Evolutionary conservation across 2,329 filamentous ascomycete genomes (phyloP), one percentile per base, ranked within the genome.

Genomic region (Aureobasidium sp.): DNA sequence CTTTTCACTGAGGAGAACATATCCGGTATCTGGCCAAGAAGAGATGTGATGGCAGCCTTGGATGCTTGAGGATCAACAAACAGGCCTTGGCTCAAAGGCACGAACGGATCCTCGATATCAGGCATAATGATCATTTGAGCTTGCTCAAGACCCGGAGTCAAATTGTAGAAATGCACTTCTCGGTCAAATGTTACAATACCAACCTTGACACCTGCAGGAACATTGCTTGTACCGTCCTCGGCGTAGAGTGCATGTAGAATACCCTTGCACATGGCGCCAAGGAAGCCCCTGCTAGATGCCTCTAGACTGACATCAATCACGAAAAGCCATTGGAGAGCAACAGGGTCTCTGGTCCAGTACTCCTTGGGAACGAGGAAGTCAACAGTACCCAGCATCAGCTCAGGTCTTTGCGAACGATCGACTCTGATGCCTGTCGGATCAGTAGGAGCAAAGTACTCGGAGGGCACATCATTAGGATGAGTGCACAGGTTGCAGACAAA

Each of bases 41-140:
- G 82, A n/a, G 88, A 88, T 3, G 86, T 89, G 69, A 99, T 96
- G 69, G 95, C 86, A 27, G 85, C 79, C 80, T 88, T 93, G 49
- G 91, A 94, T 73, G 96, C 90, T 68, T 91, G 87, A 1, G 94
- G 91, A 73, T 99, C 93, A 17, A 97, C 93, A 73, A 97, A 97
- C 11, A 99, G 81, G 17, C 93, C 92, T 62, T 96, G 89, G 65
- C 89, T 91, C 19, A 99, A 80, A 2, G 94, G 92, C 17, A 97
- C 86, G 72, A 99, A 99, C 0, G 94, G 94, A 67, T 99, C 94
- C 69, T 97, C 92, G 53, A 99, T 83, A 71, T 99, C 94, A 3
- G 94, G 90, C 90, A 99, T 96, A 56, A 99, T 92, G 80, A 99
- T 85, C 91, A 99, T 97, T 72, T 99, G 94, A 11, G 94, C 91